Conservation (phyloP, 306 rosid genomes). For the Vachellia pachyceras region DNA sequence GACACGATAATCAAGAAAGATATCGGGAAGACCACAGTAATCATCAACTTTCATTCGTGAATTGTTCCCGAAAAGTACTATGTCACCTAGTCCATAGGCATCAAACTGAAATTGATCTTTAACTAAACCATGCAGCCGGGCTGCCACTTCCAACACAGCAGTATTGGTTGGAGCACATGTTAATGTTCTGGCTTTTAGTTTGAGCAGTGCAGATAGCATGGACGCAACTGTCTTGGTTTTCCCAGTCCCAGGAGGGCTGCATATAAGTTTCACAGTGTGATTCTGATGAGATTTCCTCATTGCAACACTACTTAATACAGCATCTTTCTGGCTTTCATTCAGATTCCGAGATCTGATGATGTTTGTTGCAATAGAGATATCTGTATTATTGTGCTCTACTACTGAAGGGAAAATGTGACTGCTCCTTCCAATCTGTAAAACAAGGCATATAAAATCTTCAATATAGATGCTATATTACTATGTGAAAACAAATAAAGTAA, state of each 20-base stretch:
- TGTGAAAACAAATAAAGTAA: background rate
- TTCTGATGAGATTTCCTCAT: conserved; percentile 41
- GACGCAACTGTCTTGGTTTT: conserved; percentile 64
- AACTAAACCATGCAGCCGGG: conserved; percentile 33
- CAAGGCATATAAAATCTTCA: conserved; percentile 3
- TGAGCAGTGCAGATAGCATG: conserved; percentile 43
- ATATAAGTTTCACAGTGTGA: conserved; percentile 52
- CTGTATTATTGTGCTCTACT: background rate
- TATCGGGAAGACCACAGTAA: conserved; percentile 21
- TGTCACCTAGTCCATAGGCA: conserved; percentile 42
- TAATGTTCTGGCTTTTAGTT: conserved; percentile 51
- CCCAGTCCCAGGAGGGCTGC: conserved; percentile 78
- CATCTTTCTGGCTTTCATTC: conserved; percentile 52
- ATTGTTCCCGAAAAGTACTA: conserved; percentile 42
- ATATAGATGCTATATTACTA: background rate
- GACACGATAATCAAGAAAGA: conserved; percentile 44
- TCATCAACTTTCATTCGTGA: conserved; percentile 45
- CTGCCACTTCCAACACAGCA: conserved; percentile 53
- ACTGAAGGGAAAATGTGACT: conserved; percentile 31
- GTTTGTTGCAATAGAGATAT: background rate
- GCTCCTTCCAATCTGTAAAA: conserved; percentile 47
- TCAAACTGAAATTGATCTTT: background rate
- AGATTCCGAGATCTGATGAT: conserved; percentile 36
- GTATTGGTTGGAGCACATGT: conserved; percentile 74
- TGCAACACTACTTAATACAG: conserved; percentile 48